Conservation (phyloP, 2,329 filamentous ascomycete genomes). For the Neofusicoccum laricinum region DNA sequence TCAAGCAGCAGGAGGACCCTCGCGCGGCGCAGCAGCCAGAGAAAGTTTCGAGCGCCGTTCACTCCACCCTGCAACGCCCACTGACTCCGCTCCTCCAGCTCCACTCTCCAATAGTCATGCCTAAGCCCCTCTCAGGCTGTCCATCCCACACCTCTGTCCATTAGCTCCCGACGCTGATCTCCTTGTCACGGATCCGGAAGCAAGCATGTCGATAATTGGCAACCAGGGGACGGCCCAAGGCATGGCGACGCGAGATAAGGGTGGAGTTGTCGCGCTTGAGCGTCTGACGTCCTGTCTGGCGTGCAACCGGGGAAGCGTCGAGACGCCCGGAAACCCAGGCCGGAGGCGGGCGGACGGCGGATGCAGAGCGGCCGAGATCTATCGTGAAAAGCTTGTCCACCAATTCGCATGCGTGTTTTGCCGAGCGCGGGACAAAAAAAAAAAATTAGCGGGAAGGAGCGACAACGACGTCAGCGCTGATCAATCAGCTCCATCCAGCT, state of each 20-base stretch:
- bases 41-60: not conserved
- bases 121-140: too few species aligned
- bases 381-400: not conserved
- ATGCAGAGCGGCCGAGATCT: not conserved
- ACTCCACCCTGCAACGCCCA: not conserved
- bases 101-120: not conserved
- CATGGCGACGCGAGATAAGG: slow-evolving; percentile 2
- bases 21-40: not conserved
- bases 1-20: not conserved
- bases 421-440: not conserved
- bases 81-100: not conserved
- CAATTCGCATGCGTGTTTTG: not conserved
- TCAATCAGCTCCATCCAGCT: not conserved
- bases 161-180: not conserved
- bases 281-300: not conserved
- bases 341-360: not conserved
- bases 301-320: not conserved
- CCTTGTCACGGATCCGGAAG: not conserved
- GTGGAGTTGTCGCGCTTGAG: not conserved
- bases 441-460: too few species aligned
- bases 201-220: not conserved
- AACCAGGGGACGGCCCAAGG: not conserved
- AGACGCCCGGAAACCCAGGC: not conserved
- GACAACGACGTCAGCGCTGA: slow-evolving; percentile 5
- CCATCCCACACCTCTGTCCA: not conserved